A percentile compares a stretch with the other conserved stretches of the same genome.
phyloP scores from a whole-genome alignment of 129 eudicot species.

The Pittosporum tobira region DNA sequence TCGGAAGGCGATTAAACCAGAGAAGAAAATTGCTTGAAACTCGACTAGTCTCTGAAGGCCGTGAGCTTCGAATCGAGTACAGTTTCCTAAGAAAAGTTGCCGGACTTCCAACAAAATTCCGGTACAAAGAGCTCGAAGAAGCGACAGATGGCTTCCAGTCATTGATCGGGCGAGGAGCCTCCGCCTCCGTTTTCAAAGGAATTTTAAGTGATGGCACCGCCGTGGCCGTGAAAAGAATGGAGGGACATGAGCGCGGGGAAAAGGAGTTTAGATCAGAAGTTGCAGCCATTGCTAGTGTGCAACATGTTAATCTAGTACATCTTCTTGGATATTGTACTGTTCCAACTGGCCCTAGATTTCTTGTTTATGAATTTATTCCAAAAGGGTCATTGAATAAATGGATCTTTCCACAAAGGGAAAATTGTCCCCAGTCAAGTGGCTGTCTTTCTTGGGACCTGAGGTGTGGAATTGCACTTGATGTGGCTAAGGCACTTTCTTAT shows the following conservation, averaged over 20 bases:
- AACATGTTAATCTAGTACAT: constrained; percentile 69
- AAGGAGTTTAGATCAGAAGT: constrained; percentile 70
- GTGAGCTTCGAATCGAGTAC: constrained; percentile 69
- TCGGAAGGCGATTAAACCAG: constrained; percentile 31
- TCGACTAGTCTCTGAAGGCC: constrained; percentile 47
- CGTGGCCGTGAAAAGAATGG: constrained; percentile 70
- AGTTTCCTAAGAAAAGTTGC: constrained; percentile 82
- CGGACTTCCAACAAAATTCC: constrained; percentile 71
- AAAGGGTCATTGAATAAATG: constrained; percentile 73
- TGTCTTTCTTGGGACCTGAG: constrained; percentile 71
- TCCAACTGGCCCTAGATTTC: constrained; percentile 36
- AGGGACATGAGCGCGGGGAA: constrained; percentile 67
- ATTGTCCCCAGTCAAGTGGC: constrained; percentile 14
- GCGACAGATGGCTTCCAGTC: constrained; percentile 57
- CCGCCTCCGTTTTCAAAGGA: constrained; percentile 66
- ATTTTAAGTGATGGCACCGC: constrained; percentile 51
- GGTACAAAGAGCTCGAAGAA: constrained; percentile 53
- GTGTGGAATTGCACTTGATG: constrained; percentile 54
- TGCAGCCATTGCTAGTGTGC: constrained; percentile 82
- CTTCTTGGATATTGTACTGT: constrained; percentile 54
- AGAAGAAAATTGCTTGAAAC: constrained; percentile 37
- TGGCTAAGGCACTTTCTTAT: constrained; percentile 73
- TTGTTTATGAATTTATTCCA: constrained; percentile 56
- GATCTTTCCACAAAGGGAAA: constrained; percentile 43
- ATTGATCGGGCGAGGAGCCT: constrained; percentile 61